Conservation (phyloP, 2,329 filamentous ascomycete genomes). For the Didymella arachidicola region DNA sequence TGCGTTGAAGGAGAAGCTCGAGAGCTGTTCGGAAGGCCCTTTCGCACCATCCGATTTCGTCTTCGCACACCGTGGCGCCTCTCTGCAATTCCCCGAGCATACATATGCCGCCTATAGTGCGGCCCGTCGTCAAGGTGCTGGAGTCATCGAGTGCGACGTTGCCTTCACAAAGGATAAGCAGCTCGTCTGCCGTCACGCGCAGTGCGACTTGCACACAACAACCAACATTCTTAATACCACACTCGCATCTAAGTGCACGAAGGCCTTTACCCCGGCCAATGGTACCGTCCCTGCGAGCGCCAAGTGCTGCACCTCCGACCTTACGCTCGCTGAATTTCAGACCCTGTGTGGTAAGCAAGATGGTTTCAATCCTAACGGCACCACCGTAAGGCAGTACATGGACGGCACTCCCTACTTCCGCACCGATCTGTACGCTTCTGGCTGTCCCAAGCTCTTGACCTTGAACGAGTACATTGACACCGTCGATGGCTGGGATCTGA, state of each 20-base stretch:
- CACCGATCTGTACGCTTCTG: constrained; percentile 69
- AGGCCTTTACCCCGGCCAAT: constrained; percentile 45
- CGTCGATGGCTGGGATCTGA: constrained; percentile 64
- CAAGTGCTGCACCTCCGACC: constrained; percentile 75
- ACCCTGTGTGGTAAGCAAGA: constrained; percentile 71
- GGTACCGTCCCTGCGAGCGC: constrained; percentile 61
- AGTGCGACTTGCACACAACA: constrained; percentile 51
- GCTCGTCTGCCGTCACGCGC: constrained; percentile 50
- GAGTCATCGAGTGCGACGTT: constrained; percentile 51
- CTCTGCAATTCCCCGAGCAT: constrained; percentile 50
- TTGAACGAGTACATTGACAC: constrained; percentile 69
- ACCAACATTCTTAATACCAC: constrained; percentile 50
- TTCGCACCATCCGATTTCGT: constrained; percentile 47
- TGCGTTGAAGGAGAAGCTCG: constrained; percentile 48
- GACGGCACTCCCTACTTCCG: constrained; percentile 67
- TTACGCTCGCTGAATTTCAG: constrained; percentile 73
- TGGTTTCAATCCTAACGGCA: constrained; percentile 69
- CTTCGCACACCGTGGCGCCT: constrained; percentile 48
- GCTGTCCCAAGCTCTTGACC: constrained; percentile 67
- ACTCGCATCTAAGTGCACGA: constrained; percentile 48
- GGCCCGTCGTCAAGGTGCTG: constrained; percentile 47
- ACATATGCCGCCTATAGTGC: constrained; percentile 43
- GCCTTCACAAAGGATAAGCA: constrained; percentile 50
- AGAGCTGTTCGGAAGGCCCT: constrained; percentile 48
- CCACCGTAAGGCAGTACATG: constrained; percentile 65